Percentiles rank a stretch among this genome's conserved stretches.
Conservation (phyloP, 2,329 filamentous ascomycete genomes). For the Epicoccum sorghinum region DNA sequence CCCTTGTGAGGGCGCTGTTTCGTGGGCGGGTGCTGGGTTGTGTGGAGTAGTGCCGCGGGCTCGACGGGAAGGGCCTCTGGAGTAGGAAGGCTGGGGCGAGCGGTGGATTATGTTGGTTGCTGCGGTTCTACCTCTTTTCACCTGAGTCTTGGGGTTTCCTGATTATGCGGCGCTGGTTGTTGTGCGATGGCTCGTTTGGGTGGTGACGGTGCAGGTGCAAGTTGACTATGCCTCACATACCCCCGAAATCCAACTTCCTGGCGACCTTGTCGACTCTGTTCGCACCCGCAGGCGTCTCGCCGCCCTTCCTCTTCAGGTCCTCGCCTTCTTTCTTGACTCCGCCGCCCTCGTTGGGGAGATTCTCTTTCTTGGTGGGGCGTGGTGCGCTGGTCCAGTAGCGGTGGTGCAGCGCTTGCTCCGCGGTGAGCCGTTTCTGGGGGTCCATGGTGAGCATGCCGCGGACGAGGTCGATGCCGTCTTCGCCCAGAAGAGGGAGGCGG, state of each 20-base stretch:
- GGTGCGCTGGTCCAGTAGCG: conserved; percentile 86
- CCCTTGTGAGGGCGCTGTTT: background rate
- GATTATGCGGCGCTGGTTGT: no score
- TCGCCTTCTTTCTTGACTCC: conserved; percentile 74
- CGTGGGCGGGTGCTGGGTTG: no score
- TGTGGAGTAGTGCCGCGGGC: no score
- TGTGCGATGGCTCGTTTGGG: background rate
- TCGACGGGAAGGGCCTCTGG: no score
- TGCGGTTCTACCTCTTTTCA: no score
- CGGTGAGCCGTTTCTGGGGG: conserved; percentile 81
- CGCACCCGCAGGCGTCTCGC: conserved; percentile 66
- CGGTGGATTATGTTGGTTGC: no score
- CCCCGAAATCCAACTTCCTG: conserved; percentile 65
- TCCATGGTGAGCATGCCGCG: conserved; percentile 85
- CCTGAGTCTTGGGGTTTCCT: no score
- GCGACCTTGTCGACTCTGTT: conserved; percentile 75
- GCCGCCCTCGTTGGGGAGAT: conserved; percentile 80
- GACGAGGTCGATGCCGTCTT: conserved; percentile 84
- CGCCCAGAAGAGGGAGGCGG: conserved; percentile 80
- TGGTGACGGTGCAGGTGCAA: background rate
- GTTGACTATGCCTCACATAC: conserved; percentile 16
- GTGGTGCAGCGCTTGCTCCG: conserved; percentile 78
- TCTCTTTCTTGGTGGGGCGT: conserved; percentile 78
- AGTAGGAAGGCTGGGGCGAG: no score
- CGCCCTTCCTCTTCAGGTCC: conserved; percentile 79